Percentiles rank a stretch among this genome's conserved stretches.
Evolutionary conservation across 257 asterid species (phyloP).

Genomic region (Cynanchum wilfordii): DNA sequence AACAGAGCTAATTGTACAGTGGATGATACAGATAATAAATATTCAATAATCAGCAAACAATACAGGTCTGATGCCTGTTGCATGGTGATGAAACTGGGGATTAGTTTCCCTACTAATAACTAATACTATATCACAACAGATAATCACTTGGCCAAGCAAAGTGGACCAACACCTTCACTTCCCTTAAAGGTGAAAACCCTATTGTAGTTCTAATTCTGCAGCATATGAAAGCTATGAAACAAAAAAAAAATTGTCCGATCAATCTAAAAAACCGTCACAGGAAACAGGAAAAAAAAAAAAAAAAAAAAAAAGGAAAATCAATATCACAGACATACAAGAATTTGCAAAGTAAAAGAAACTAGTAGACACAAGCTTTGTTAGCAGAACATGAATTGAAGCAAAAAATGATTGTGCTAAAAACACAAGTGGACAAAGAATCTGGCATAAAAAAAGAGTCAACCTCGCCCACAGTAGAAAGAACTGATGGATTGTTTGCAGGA

Average conservation of each 20-base stretch:
- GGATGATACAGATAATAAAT: not conserved
- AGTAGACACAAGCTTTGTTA: not conserved
- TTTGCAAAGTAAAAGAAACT: not conserved
- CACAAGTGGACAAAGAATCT: not conserved
- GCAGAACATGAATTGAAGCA: not conserved
- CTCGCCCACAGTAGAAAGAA: not conserved
- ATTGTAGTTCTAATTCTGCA: not conserved
- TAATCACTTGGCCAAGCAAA: not conserved
- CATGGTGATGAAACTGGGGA: not conserved
- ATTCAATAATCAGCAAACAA: not conserved
- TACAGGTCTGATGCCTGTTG: not conserved
- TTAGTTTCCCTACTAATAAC: not conserved
- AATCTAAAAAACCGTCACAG: not conserved
- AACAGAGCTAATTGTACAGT: not conserved
- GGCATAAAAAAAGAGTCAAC: constrained; percentile 3
- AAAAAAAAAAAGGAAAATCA: not conserved
- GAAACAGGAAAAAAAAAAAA: not conserved
- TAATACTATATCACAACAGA: not conserved
- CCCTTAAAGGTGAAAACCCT: no score
- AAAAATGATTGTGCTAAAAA: not conserved
- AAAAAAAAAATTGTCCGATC: not conserved
- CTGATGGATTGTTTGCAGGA: not conserved
- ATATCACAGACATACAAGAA: not conserved
- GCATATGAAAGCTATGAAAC: not conserved
- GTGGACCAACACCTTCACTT: not conserved